phyloP scores from a whole-genome alignment of 768 basidiomycete genomes.

The Lactarius akahatsu region DNA sequence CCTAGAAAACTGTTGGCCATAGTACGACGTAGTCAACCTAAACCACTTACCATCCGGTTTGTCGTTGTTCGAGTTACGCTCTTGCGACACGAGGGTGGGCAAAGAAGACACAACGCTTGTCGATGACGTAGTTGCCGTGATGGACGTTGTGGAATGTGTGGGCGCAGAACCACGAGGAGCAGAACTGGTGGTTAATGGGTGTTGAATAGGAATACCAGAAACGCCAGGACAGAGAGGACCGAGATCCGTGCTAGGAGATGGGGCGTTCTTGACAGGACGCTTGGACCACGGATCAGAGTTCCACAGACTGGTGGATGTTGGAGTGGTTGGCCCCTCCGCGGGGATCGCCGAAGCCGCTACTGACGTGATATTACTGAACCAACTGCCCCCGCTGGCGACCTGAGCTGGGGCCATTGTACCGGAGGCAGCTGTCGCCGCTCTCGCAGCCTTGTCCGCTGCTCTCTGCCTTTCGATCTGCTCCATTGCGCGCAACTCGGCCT shows the following conservation, averaged over 20 bases:
- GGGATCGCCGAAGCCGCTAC: neutral
- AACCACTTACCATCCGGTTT: constrained; percentile 5
- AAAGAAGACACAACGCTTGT: constrained; percentile 2
- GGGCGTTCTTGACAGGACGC: neutral
- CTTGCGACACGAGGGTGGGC: neutral
- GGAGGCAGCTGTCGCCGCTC: neutral
- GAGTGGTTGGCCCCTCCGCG: neutral
- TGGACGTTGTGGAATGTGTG: neutral
- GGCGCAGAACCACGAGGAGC: neutral
- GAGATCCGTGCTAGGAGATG: neutral
- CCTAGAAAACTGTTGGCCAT: neutral
- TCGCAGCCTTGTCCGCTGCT: constrained; percentile 8
- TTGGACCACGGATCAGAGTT: neutral
- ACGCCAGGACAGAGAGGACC: neutral
- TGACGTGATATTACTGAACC: neutral
- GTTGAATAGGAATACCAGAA: neutral
- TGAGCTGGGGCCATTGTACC: constrained; percentile 11
- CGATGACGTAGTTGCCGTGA: neutral
- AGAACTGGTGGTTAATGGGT: neutral
- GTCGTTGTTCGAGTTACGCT: neutral
- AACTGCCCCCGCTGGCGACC: neutral
- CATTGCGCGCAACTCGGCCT: neutral
- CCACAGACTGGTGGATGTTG: neutral
- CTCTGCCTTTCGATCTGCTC: constrained; percentile 8
- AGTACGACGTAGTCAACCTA: neutral